Evolutionary conservation across 495 filamentous ascomycete genomes (phyloP), one percentile per base, ranked within the genome.

Genomic region (Lasiosphaeria hispida): DNA sequence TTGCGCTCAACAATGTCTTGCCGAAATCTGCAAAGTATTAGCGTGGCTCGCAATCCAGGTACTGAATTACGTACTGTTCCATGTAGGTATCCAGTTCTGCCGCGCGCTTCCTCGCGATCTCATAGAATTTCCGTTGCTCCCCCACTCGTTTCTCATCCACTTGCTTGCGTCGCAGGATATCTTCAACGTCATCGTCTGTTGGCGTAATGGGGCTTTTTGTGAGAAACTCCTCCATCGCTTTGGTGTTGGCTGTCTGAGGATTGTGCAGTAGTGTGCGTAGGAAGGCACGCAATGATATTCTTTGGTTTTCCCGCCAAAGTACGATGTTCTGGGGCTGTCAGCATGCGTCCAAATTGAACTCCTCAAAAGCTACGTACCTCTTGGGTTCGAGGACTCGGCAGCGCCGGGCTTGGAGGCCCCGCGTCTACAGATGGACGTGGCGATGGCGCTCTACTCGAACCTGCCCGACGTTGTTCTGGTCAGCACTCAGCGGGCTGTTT

Each of bases 1-100:
- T 97, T 84, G 34, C 72, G 75, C 56, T 84, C 80, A 37, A 84
- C 74, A 47, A 84, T 82, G 55, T 84, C 81, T 67, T 78, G 79
- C 4, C 81, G 80, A 58, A 84, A 84, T 54, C 77, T 80, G 30
- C 4, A 49, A 48, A 34, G 11, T 19, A 34, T 36, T 38, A 53
- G 33, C 15, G 15, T 30, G n/a, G 17, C 44, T 33, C 14, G 4
- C 7, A 4, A 18, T 8, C 3, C 23, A 15, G 10, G 7, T 15
- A 3, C 10, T 17, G 37, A 10, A 13, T 30, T 8, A 80, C 87
- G 69, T 80, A 93, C 86, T 94, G 73, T 74, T 98, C 94, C 94
- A 98, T 98, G 68, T 97, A 97, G 7, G 96, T 88, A 75, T 98
- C 95, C 48, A 98, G 72, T 65, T 97, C 95, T 3, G 87, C 85